phyloP scores from a whole-genome alignment of 1,284 basidiomycete genomes.

The Ustilago lituana region DNA sequence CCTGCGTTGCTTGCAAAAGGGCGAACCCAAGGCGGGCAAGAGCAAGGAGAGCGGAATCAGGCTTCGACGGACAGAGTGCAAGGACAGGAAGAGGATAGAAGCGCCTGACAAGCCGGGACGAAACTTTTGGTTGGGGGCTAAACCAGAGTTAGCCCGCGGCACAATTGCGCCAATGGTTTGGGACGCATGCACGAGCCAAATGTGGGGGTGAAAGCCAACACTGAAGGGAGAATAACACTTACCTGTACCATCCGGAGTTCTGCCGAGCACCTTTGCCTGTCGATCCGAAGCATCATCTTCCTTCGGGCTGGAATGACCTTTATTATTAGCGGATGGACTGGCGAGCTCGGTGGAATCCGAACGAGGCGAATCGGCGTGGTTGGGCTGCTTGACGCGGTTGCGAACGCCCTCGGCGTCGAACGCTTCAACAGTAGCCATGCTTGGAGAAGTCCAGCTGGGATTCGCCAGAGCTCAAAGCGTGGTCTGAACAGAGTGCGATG shows the following conservation, averaged over 20 bases:
- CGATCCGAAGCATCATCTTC: conserved; percentile 1
- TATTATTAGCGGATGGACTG: conserved; percentile 1
- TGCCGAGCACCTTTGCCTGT: conserved; percentile 38
- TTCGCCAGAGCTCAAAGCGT: too few relatives aligned
- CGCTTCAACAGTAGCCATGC: conserved; percentile 19
- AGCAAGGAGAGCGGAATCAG: too few relatives aligned
- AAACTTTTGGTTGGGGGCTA: conserved; percentile 1
- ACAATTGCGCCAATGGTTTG: conserved; percentile 5
- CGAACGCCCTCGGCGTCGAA: conserved; percentile 34
- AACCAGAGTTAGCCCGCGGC: conserved; percentile 40
- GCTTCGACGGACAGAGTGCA: too few relatives aligned
- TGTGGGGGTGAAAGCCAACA: conserved; percentile 23
- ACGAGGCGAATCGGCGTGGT: conserved; percentile 9
- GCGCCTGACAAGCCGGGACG: neutral
- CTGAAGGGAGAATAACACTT: conserved; percentile 10
- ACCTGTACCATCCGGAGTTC: conserved; percentile 48
- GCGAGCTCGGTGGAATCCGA: conserved; percentile 25
- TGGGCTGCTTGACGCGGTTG: conserved; percentile 23
- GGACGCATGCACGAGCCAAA: conserved; percentile 9
- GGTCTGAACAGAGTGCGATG: too few relatives aligned
- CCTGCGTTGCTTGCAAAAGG: neutral
- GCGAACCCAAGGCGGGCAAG: neutral
- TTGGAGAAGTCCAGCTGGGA: neutral
- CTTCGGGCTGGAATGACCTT: conserved; percentile 3
- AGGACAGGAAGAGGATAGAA: neutral